Conservation (phyloP, 768 basidiomycete species). For the Infundibulicybe gibba region DNA sequence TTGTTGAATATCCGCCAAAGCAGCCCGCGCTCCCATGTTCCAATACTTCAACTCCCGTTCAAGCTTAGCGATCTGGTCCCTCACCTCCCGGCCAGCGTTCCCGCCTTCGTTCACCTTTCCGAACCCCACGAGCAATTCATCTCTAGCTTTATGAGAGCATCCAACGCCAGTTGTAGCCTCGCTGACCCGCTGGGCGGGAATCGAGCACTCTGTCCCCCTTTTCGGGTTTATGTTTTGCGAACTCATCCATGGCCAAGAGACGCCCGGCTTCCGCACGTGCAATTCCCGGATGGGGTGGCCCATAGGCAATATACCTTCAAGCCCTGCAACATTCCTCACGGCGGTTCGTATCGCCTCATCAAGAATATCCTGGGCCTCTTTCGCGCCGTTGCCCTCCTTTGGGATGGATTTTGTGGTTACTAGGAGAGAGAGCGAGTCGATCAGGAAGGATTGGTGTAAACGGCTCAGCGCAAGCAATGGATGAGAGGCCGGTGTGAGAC, state of each 20-base stretch:
- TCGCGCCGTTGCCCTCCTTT: too few relatives aligned
- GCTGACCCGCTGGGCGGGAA: slow-evolving; percentile 70
- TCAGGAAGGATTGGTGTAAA: slow-evolving; percentile 67
- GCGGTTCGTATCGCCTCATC: slow-evolving; percentile 62
- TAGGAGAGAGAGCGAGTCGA: slow-evolving; percentile 40
- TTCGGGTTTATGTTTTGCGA: slow-evolving; percentile 28
- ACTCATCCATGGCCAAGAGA: slow-evolving; percentile 76
- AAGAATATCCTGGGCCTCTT: slow-evolving; percentile 39
- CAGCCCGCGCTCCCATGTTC: slow-evolving; percentile 59
- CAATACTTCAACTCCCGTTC: slow-evolving; percentile 76
- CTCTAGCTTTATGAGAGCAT: slow-evolving; percentile 59
- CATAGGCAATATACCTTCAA: slow-evolving; percentile 45
- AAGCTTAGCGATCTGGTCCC: slow-evolving; percentile 53
- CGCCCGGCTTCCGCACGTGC: slow-evolving; percentile 80
- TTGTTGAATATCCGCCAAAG: slow-evolving; percentile 36
- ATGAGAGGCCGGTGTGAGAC: slow-evolving; percentile 63
- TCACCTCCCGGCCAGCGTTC: slow-evolving; percentile 58
- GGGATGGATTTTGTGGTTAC: slow-evolving; percentile 13
- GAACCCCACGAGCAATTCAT: slow-evolving; percentile 68
- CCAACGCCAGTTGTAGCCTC: slow-evolving; percentile 60
- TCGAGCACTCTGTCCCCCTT: slow-evolving; percentile 5
- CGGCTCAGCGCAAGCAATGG: slow-evolving; percentile 75
- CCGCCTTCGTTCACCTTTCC: slow-evolving; percentile 70
- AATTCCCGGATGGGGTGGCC: slow-evolving; percentile 77
- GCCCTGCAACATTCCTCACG: slow-evolving; percentile 48